Evolutionary conservation across 2,329 filamentous ascomycete species (phyloP), one percentile per base, ranked within the genome.

Genomic region (Plectosphaerella sp.): DNA sequence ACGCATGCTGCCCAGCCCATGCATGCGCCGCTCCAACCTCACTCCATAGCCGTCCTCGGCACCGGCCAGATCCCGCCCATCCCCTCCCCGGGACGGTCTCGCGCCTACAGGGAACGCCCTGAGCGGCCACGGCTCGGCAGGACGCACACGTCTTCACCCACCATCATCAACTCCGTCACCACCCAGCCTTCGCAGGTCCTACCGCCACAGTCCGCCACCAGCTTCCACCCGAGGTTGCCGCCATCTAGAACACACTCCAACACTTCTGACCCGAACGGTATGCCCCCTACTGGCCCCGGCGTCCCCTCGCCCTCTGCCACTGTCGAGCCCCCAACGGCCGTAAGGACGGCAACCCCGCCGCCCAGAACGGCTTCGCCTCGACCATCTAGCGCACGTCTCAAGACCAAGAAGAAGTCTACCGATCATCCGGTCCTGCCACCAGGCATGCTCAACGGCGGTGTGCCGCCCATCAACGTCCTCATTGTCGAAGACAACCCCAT

Each of bases 401-500:
- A 78, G 63, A 84, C 79, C 67, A 72, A 57, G 45, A 83, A 83
- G 67, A 86, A 82, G 61, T 69, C 65, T 25, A 64, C 65, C 28
- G 72, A 74, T 18, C 66, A 71, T 49, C 67, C 75, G 2, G 69
- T 66, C 12, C 64, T 87, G 54, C 79, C 80, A 24, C 76, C 85
- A 4, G 85, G 82, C 28, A 78, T 89, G 61, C 79, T 96, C 25
- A 91, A 93, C 59, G 87, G 86, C 50, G 86, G 86, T 1, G 91
- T 97, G 1, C 94, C 94, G 8, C 93, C 94, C 1, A 97, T 99
- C 72, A 97, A 96, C 61, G 92, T 97, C 8, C 78, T 99, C 43
- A 96, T 99, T 55, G 94, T 99, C 14, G 94, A 99, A 73, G 94
- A 99, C 73, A 99, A 99, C 69, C 91, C 94, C 57, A 97, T 99